Evolutionary conservation across 108 stramenopile species (phyloP).

Genomic region (Skeletonema tropicum): DNA sequence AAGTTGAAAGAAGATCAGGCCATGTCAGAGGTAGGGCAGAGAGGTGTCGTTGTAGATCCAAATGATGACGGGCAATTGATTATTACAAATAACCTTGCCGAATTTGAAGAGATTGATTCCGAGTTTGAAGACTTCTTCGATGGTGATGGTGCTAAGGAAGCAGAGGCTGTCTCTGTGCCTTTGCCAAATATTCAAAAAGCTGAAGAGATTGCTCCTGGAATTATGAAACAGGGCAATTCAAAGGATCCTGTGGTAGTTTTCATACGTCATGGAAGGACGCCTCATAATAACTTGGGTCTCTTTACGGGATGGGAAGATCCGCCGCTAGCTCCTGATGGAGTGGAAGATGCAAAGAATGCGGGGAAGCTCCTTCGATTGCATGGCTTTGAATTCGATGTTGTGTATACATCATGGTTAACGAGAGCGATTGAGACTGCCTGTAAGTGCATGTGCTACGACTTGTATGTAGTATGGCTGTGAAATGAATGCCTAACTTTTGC

Average conservation of each 20-base stretch:
- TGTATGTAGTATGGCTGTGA: no score
- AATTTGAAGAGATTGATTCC: conserved; percentile 31
- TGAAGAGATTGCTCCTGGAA: conserved; percentile 29
- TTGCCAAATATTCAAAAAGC: conserved; percentile 36
- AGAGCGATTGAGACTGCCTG: conserved; percentile 77
- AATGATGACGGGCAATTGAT: conserved; percentile 43
- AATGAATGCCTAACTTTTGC: not conserved
- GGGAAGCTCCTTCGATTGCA: conserved; percentile 54
- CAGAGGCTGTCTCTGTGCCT: conserved; percentile 4
- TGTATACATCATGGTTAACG: conserved; percentile 83
- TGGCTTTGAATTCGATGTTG: conserved; percentile 85
- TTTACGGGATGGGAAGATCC: conserved; percentile 85
- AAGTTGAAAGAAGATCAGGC: conserved; percentile 44
- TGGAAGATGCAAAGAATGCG: conserved; percentile 66
- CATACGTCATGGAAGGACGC: conserved; percentile 76
- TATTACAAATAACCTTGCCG: conserved; percentile 27
- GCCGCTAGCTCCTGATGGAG: conserved; percentile 58
- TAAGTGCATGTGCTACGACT: conserved; percentile 10
- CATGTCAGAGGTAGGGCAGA: conserved; percentile 17
- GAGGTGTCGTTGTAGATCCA: conserved; percentile 20
- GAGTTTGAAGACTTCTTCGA: conserved; percentile 52
- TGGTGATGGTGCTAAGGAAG: conserved; percentile 4
- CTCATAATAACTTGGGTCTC: conserved; percentile 72
- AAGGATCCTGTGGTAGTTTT: conserved; percentile 70
- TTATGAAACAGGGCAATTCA: conserved; percentile 31